Evolutionary conservation across 176 grass and related monocot species (phyloP).

Genomic region (Aegilops longissima): DNA sequence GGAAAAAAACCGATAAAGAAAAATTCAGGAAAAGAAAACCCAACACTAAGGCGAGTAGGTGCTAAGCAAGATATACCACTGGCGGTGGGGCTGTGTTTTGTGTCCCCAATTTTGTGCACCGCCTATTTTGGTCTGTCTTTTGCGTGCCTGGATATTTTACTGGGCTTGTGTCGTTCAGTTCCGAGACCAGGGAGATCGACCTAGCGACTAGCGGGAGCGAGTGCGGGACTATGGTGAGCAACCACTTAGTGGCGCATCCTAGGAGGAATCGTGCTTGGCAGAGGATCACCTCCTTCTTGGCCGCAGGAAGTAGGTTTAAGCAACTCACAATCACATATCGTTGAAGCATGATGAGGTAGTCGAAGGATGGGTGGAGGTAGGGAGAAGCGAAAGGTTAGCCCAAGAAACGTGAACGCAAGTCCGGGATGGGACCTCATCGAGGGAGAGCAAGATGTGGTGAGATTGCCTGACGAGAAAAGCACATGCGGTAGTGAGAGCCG

Average conservation of each 20-base stretch:
- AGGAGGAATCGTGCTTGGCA: slow-evolving; percentile 52
- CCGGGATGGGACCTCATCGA: slow-evolving; percentile 22
- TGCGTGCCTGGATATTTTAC: too few relatives aligned
- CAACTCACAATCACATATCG: slow-evolving; percentile 12
- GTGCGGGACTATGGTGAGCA: slow-evolving; percentile 48
- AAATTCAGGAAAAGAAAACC: too few relatives aligned
- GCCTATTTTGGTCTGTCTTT: too few relatives aligned
- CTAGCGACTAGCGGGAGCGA: slow-evolving; percentile 45
- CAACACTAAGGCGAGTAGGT: too few relatives aligned
- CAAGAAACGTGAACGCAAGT: slow-evolving; percentile 7
- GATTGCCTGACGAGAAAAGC: slow-evolving; percentile 35
- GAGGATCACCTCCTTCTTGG: slow-evolving; percentile 40
- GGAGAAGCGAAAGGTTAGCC: slow-evolving; percentile 37
- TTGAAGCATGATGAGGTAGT: slow-evolving; percentile 26
- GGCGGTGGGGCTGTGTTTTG: too few relatives aligned
- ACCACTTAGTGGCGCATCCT: slow-evolving; percentile 52
- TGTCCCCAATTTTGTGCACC: too few relatives aligned
- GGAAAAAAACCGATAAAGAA: too few relatives aligned
- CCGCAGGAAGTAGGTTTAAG: background rate
- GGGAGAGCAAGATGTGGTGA: slow-evolving; percentile 35
- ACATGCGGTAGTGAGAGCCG: slow-evolving; percentile 32
- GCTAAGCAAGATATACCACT: too few relatives aligned
- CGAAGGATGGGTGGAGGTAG: slow-evolving; percentile 40
- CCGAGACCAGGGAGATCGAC: slow-evolving; percentile 12
- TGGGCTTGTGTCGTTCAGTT: slow-evolving; percentile 3